Evolutionary conservation across 1,139 yeast species (phyloP), one percentile per base, ranked within the genome.

Genomic region (Yamadazyma pseudoaaseri): DNA sequence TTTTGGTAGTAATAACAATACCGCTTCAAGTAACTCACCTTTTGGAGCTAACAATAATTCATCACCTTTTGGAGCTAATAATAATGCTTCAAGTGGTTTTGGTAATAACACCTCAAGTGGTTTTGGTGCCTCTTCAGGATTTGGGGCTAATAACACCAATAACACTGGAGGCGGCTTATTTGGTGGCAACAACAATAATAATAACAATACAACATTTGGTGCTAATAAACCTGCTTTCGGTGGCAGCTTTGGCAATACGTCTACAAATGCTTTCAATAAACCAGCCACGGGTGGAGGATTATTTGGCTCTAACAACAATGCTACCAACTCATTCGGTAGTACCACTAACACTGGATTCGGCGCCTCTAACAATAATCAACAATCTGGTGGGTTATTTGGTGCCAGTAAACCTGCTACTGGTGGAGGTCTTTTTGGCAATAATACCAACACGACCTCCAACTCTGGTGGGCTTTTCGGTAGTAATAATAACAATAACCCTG

Each of bases 391-490:
- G 27, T 35, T 41, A 11, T 40, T 40, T 33, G 17, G 17, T 25
- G 30, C 24, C 6, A 35, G 37, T 33, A 32, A 41, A 35, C 35
- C 44, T 5, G 42, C 42, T 2, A 27, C 40, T 18, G 46, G 49
- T 13, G 48, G 50, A 26, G 51, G 51, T 2, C 37, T 48, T 16
- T 48, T 51, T 33, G 66, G 71, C 13, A 59, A 41, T 41, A 51
- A 14, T 49, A 46, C 47, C 2, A 37, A 43, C 13, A 32, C 35
- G 13, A 17, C 30, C 7, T 6, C 11, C 16, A 18, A 7, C 21
- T 7, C 9, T 18, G 21, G 21, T 7, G 21, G 21, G 10, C 21
- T 18, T 10, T 56, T 56, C 44, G 60, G 60, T 10, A 21, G 18
- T 24, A 34, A 37, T 29, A 46, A 42, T 28, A 18, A 18, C 10